Conservation (phyloP, 305 asterid species). For the Striga hermonthica region DNA sequence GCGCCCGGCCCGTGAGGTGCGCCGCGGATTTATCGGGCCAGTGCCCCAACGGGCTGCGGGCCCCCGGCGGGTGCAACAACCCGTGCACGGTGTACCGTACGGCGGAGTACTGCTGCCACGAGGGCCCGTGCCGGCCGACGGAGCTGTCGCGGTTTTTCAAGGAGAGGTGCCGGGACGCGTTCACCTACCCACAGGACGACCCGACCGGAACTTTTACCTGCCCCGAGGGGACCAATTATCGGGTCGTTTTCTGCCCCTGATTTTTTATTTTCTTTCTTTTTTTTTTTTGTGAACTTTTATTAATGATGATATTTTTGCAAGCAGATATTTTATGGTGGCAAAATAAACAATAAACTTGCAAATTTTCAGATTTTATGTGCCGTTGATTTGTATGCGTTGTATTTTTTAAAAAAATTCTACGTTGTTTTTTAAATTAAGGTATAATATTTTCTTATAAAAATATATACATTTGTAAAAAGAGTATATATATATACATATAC, state of each 20-base stretch:
- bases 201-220: slow-evolving; percentile 52
- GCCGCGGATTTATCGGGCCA: slow-evolving; percentile 38
- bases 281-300: no score
- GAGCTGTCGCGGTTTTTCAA: slow-evolving; percentile 45
- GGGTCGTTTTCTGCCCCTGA: slow-evolving; percentile 43
- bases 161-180: slow-evolving; percentile 39
- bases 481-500: no score
- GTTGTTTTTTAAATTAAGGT: no score
- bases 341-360: no score
- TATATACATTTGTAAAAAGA: no score
- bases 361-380: no score
- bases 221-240: slow-evolving; percentile 40
- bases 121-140: slow-evolving; percentile 43
- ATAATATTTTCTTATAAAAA: no score
- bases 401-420: no score
- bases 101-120: slow-evolving; percentile 48
- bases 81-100: slow-evolving; percentile 51
- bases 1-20: slow-evolving; percentile 45
- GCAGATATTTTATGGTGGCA: no score
- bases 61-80: slow-evolving; percentile 46
- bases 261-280: no score
- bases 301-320: no score
- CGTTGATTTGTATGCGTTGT: no score
- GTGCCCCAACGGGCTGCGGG: slow-evolving; percentile 42
- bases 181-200: slow-evolving; percentile 50